These are phyloP conservation scores for Prunus davidiana DNA, from an alignment of 306 rosid genomes.

Conservation along the genomic window DNA sequence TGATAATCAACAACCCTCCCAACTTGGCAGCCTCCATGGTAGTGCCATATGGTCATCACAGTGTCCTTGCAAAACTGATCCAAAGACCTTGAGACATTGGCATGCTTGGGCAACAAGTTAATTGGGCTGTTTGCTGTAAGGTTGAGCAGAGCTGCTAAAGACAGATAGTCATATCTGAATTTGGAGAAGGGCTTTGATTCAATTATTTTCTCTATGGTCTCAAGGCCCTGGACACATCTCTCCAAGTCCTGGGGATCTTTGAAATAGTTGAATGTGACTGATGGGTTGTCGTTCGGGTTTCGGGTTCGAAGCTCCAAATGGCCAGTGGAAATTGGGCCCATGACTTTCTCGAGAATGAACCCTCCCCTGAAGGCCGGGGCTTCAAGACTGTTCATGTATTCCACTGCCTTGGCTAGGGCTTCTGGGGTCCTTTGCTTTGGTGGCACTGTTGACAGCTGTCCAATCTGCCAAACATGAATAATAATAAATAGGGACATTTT, in stretches of 20 bases:
- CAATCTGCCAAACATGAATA: conserved; percentile 25
- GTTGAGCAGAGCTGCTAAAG: conserved; percentile 38
- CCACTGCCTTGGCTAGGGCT: conserved; percentile 49
- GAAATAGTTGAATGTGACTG: conserved; percentile 71
- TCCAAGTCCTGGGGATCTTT: conserved; percentile 53
- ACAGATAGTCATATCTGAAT: conserved; percentile 30
- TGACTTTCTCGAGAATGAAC: conserved; percentile 59
- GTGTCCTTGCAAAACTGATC: conserved; percentile 68
- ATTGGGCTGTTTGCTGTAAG: conserved; percentile 48
- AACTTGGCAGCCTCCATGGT: conserved; percentile 80
- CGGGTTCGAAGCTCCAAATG: conserved; percentile 54
- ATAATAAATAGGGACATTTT: too few relatives aligned
- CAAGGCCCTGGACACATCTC: conserved; percentile 60
- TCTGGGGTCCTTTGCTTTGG: conserved; percentile 57
- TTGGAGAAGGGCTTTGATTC: conserved; percentile 52
- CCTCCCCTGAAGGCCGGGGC: conserved; percentile 57
- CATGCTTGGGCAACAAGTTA: conserved; percentile 58
- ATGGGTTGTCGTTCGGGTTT: conserved; percentile 62
- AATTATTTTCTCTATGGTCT: conserved; percentile 38
- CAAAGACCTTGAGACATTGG: conserved; percentile 39
- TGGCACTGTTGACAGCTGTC: conserved; percentile 46
- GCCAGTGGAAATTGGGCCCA: conserved; percentile 67
- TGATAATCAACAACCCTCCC: conserved; percentile 59
- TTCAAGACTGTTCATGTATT: conserved; percentile 33
- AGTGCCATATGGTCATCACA: conserved; percentile 86